These are phyloP conservation scores for Talaromyces funiculosus DNA, from an alignment of 2,329 filamentous ascomycete species.

Conservation along the genomic window DNA sequence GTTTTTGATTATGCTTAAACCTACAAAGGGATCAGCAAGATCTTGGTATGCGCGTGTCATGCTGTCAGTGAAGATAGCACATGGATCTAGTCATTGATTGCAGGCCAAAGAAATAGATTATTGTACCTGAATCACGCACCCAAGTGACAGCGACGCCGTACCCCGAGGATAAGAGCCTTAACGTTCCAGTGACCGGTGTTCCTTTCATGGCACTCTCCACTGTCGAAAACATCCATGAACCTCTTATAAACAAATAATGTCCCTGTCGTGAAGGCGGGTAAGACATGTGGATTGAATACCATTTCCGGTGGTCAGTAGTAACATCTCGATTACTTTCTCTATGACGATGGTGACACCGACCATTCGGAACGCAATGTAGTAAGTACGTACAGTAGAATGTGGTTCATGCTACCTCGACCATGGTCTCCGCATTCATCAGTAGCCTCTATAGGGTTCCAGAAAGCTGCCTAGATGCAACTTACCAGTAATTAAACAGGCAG, in stretches of 20 bases:
- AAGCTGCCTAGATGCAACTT: not conserved
- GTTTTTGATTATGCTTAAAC: not conserved
- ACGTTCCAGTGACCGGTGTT: not conserved
- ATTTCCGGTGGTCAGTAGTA: not conserved
- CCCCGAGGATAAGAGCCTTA: not conserved
- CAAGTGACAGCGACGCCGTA: too few relatives aligned
- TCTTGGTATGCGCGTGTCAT: not conserved
- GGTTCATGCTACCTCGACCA: not conserved
- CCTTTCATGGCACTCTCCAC: too few relatives aligned
- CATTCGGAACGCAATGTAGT: not conserved
- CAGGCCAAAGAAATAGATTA: not conserved
- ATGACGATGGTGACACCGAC: not conserved
- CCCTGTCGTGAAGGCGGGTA: not conserved
- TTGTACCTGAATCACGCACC: not conserved
- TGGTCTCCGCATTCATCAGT: constrained; percentile 5
- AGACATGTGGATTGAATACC: not conserved
- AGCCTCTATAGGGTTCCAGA: not conserved
- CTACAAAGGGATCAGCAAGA: not conserved
- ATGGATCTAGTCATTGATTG: not conserved
- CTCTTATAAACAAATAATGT: not conserved
- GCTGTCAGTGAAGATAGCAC: not conserved
- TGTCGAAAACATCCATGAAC: not conserved
- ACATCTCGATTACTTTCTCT: not conserved
- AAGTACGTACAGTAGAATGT: not conserved
- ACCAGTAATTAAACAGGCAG: not conserved